Evolutionary conservation across 345 rosid species (phyloP).

Genomic region (Melastoma malabathricum): DNA sequence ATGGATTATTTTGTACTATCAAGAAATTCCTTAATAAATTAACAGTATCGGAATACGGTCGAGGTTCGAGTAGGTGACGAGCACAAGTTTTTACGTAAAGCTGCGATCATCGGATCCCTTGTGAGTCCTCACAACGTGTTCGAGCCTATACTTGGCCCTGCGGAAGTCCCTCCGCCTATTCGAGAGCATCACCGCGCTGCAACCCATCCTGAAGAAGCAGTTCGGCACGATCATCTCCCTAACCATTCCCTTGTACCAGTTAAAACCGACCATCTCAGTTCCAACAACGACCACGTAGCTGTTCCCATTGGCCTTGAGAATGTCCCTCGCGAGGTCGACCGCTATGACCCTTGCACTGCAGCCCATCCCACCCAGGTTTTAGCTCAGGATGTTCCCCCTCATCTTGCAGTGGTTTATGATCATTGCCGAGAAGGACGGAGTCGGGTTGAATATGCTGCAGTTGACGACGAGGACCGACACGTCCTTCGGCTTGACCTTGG

Average conservation of each 20-base stretch:
- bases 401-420: constrained; percentile 87
- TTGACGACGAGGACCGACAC: constrained; percentile 81
- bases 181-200: constrained; percentile 71
- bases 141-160: constrained; percentile 75
- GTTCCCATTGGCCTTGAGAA: constrained; percentile 76
- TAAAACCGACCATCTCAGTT: constrained; percentile 89
- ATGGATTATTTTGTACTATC: too few species aligned
- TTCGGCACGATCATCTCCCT: constrained; percentile 85
- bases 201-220: constrained; percentile 85
- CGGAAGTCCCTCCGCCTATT: constrained; percentile 64
- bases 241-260: constrained; percentile 68
- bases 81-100: constrained; percentile 43
- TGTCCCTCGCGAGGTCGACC: constrained; percentile 79
- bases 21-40: too few species aligned
- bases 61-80: neutral
- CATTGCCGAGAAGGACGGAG: constrained; percentile 87
- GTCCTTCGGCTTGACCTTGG: constrained; percentile 69
- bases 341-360: constrained; percentile 84
- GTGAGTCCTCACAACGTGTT: constrained; percentile 83
- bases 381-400: constrained; percentile 88
- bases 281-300: constrained; percentile 78
- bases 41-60: neutral
- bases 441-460: constrained; percentile 92
- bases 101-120: constrained; percentile 91
- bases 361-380: constrained; percentile 94